Evolutionary conservation across 1,284 basidiomycete genomes (phyloP), one percentile per base, ranked within the genome.

Genomic region (Kwoniella shivajii): DNA sequence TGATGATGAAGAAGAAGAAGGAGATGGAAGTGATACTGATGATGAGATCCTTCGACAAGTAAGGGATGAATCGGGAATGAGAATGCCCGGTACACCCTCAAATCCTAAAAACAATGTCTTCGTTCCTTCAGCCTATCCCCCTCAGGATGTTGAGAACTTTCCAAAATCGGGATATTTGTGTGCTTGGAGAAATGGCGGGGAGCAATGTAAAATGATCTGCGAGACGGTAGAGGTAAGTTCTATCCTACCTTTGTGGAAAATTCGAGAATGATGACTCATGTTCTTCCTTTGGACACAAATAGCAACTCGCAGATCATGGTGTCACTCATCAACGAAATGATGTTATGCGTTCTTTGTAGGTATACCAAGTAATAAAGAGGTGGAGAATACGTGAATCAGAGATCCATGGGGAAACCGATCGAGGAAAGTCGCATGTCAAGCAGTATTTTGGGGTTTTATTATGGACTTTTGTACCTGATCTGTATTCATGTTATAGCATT

Each of bases 151-250:
- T 18, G 31, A 34, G 9, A 29, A 33, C 16, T 6, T 22, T 24
- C 34, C 34, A 16, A 27, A 20, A 36, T 13, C 44, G 27, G 59
- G 46, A 14, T 57, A 54, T 37, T n/a, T 44, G 14, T 60, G 54
- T 38, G 29, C 45, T 27, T 50, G 50, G 44, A 38, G 44, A 13
- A 33, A 50, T 2, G 55, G 54, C 11, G 54, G 50, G 9, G 27
- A 42, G 20, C 37, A 10, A 6, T 60, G 59, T 43, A 16, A 11
- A 20, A 55, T 50, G 14, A 50, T 56, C 4, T 60, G 50, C 36
- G 55, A 60, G 33, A 57, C 59, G 10, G 46, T 50, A 11, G 59
- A 60, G 50, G 59, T 60, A 36, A 52, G 54, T 60, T 22, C 6
- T 37, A 16, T 13, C 16, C 16, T 3, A n/a, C 6, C 27, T 6